Conservation (phyloP, 129 eudicot genomes). For the Chrysanthemum makinoi region DNA sequence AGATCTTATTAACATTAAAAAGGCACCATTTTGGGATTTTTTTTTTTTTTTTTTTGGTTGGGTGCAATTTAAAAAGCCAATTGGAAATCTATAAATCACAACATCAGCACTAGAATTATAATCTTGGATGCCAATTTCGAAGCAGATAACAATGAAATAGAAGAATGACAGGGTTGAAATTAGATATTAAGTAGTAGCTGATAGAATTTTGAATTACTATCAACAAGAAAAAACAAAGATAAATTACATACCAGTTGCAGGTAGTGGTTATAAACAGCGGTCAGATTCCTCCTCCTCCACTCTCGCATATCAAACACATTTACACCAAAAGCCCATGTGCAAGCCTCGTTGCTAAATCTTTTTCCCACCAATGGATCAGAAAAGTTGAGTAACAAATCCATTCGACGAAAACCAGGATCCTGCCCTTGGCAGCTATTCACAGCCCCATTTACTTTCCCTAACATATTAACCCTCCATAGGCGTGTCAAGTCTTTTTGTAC, state of each 20-base stretch:
- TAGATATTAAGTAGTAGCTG: background rate
- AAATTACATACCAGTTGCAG: conserved; percentile 51
- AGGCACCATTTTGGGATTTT: too few relatives aligned
- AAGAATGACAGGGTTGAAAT: background rate
- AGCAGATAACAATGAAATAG: background rate
- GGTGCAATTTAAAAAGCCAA: too few relatives aligned
- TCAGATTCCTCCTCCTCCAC: conserved; percentile 69
- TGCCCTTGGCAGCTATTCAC: conserved; percentile 70
- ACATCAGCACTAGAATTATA: background rate
- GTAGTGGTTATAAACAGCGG: conserved; percentile 55
- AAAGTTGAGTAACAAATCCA: conserved; percentile 67
- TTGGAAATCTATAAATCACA: background rate
- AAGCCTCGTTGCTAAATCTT: conserved; percentile 47
- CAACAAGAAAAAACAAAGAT: background rate
- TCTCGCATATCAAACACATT: conserved; percentile 76
- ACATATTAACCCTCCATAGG: conserved; percentile 70
- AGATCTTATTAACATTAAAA: too few relatives aligned
- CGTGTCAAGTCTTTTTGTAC: conserved; percentile 74
- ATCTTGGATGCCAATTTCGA: background rate
- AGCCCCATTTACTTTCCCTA: conserved; percentile 88
- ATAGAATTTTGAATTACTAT: background rate
- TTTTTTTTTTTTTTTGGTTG: too few relatives aligned
- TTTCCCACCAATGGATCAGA: conserved; percentile 60
- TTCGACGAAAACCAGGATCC: conserved; percentile 61
- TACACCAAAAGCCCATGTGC: conserved; percentile 97